Base-by-base conservation (phyloP, 306 rosid species). In the Astragalus glycyphyllos region DNA sequence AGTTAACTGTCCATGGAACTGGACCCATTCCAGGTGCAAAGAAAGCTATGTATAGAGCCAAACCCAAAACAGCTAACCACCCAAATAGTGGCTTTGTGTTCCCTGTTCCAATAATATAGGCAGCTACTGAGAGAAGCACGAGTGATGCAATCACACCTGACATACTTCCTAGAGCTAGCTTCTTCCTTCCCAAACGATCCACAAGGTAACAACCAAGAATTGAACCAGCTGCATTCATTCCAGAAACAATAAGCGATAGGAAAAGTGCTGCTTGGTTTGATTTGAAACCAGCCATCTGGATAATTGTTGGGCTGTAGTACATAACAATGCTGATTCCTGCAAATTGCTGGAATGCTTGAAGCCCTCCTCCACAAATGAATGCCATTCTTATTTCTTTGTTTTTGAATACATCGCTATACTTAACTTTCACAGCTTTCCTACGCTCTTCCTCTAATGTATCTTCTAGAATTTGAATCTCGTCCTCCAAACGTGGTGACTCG, bases 11-110 rank as follows among this genome's bases (percentile, higher is more conserved):
- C 97, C 97, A 90, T 3, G 92, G 96, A 11, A 88, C 90, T 4
- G 96, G 92, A 0, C 92, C 97, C 96, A 91, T 91, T 20, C 92
- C 97, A 0, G 96, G 97, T 0, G 97, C 60, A 75, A 85, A 85
- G 84, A 71, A 88, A 31, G 74, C 65, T 48, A 91, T 86, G 51
- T 88, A 91, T 13, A 86, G 48, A 12, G 76, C 85, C 80, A 91
- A 59, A 13, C 96, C 97, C 20, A 70, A 1, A n/a, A 91, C 15
- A 12, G 97, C 95, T 38, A 86, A 11, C 89, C 89, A 88, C 6
- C 85, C 94, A 32, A 63, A 54, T 8, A 46, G 11, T n/a, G 13
- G 65, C 46, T 13, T 55, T 8, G 73, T 17, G 37, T 85, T 58
- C 29, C 62, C 74, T 35, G 81, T 78, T 35, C 88, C 82, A 23